A percentile compares a stretch with the other conserved stretches of the same genome.
phyloP scores from a whole-genome alignment of 2,329 filamentous ascomycete genomes.

The Simplicillium sp. region DNA sequence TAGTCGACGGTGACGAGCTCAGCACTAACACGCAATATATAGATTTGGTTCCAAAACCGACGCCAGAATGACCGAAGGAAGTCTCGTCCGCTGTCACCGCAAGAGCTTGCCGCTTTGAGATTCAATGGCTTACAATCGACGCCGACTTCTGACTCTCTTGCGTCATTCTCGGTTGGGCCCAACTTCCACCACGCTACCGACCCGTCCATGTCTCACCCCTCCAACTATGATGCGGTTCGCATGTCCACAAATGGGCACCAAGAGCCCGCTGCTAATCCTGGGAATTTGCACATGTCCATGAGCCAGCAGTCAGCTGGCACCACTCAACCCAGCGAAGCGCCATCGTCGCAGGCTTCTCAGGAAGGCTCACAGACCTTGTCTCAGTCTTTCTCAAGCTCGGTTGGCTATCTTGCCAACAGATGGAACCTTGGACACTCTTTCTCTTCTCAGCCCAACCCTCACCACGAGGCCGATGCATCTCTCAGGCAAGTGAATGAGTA shows the following conservation, averaged over 20 bases:
- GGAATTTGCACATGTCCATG: background rate
- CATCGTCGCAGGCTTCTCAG: slow-evolving; percentile 18
- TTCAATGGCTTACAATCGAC: slow-evolving; percentile 41
- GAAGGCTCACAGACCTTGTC: slow-evolving; percentile 19
- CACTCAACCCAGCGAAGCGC: slow-evolving; percentile 15
- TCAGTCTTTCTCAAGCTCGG: slow-evolving; percentile 31
- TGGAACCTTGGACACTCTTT: slow-evolving; percentile 46
- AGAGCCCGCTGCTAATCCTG: background rate
- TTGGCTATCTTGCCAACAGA: slow-evolving; percentile 45
- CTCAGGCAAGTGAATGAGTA: slow-evolving; percentile 29
- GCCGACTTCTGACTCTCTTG: slow-evolving; percentile 34
- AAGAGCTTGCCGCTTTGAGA: slow-evolving; percentile 59
- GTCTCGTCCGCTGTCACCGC: slow-evolving; percentile 69
- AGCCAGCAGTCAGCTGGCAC: slow-evolving; percentile 8
- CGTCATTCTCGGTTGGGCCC: slow-evolving; percentile 11
- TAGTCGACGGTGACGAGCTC: background rate
- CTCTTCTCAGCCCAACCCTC: slow-evolving; percentile 35
- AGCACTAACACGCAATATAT: slow-evolving; percentile 1
- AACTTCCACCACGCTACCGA: slow-evolving; percentile 15
- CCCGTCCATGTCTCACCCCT: slow-evolving; percentile 13
- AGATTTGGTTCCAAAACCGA: slow-evolving; percentile 98
- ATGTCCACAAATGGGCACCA: slow-evolving; percentile 3
- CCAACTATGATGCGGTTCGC: slow-evolving; percentile 6
- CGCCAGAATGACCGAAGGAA: slow-evolving; percentile 88
- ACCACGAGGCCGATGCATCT: slow-evolving; percentile 30